Evolutionary conservation across 805 yeast species (phyloP), one percentile per base, ranked within the genome.

Genomic region (Tetrapisispora arboricola): DNA sequence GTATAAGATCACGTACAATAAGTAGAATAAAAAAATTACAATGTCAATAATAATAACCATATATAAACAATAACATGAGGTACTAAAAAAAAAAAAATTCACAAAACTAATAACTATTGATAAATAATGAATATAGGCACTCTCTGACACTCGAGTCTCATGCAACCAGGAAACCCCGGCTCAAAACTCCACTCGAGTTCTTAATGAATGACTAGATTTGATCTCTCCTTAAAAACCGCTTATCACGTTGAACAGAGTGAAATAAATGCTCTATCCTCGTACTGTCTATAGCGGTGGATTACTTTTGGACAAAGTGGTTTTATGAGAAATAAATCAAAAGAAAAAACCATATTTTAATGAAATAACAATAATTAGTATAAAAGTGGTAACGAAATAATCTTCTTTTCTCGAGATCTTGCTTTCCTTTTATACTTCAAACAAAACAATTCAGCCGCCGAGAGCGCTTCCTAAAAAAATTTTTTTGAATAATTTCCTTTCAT

Each of bases 281-380:
- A 76, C 83, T 76, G 83, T 76, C 83, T 76, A 65, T 57, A 62
- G 78, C 69, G 77, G 73, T 67, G 80, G 81, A 72, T 65, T 58
- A 69, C 64, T 71, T 74, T 75, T 72, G 80, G 80, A 76, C 79
- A 76, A 75, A 75, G 80, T 74, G 58, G 47, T 38, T 36, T 24
- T 40, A 44, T 50, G 34, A 24, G 32, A 33, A 41, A 39, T 25
- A 38, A 31, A 36, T 28, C 6, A 31, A 18, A 60, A 60, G 58
- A 47, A 49, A 56, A 48, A 50, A 53, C 54, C 50, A 48, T 43
- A 47, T 7, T 24, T 16, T 21, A 20, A 36, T 21, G 10, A 11
- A 15, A 18, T 6, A 44, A 34, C 21, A 18, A 22, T 13, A 11
- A 12, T 17, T 29, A 11, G 10, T 6, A 30, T n/a, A 22, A 13